Percentiles rank a stretch among this genome's conserved stretches.
Evolutionary conservation across 768 basidiomycete species (phyloP).

Genomic region (Russula sp.): DNA sequence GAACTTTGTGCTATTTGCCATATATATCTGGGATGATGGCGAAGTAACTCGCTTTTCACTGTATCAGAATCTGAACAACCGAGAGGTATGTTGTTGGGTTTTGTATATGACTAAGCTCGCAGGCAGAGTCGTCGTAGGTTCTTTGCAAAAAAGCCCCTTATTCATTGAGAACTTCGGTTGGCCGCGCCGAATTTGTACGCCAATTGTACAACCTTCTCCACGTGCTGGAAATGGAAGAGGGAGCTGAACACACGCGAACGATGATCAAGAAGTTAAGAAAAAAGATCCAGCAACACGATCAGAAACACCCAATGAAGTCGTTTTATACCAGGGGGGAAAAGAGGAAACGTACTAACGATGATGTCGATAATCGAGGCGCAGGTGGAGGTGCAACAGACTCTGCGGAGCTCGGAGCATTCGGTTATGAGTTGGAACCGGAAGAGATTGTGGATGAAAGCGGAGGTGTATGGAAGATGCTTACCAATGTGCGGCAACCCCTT

Average conservation of each 20-base stretch:
- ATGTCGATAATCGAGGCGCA: neutral
- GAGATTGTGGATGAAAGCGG: neutral
- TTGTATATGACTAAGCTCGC: neutral
- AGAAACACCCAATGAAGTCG: too few species aligned
- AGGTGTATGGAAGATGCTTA: neutral
- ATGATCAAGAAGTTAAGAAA: too few species aligned
- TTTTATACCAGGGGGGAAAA: neutral
- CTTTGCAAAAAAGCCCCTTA: neutral
- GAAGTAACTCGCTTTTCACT: neutral
- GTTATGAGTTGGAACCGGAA: neutral
- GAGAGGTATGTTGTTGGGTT: neutral
- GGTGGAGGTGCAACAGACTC: neutral
- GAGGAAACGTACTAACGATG: neutral
- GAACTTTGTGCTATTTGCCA: neutral
- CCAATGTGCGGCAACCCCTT: neutral
- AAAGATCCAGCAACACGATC: too few species aligned
- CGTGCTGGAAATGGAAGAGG: too few species aligned
- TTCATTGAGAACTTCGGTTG: neutral
- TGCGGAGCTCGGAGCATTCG: neutral
- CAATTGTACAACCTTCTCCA: neutral
- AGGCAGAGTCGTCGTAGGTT: too few species aligned
- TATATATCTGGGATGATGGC: neutral
- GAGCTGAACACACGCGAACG: too few species aligned
- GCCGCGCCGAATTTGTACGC: neutral
- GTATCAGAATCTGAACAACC: neutral